Percentiles rank a stretch among this genome's conserved stretches.
phyloP scores from a whole-genome alignment of 495 filamentous ascomycete genomes.

The Penicillium angulare region DNA sequence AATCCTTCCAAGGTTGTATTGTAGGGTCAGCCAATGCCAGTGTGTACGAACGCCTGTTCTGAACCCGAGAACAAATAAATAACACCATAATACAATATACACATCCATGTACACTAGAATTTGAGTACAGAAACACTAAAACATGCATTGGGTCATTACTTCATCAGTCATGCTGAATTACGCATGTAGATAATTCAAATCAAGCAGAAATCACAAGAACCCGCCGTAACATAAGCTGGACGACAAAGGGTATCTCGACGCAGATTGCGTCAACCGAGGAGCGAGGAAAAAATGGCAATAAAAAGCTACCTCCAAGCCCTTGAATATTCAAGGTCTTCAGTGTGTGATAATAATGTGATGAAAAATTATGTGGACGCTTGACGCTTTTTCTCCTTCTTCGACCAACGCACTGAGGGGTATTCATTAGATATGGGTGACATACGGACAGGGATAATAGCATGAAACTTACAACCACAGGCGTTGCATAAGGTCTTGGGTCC shows the following conservation, averaged over 20 bases:
- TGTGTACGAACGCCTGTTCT: too few species aligned
- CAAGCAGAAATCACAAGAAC: not conserved
- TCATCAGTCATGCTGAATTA: not conserved
- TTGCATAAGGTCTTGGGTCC: slow-evolving; percentile 98
- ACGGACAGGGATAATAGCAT: not conserved
- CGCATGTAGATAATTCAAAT: not conserved
- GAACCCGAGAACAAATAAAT: too few species aligned
- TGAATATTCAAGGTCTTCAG: not conserved
- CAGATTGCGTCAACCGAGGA: not conserved
- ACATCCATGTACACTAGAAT: not conserved
- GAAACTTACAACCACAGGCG: slow-evolving; percentile 77
- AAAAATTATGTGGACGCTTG: slow-evolving; percentile 24
- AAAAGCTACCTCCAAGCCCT: not conserved
- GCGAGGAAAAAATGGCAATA: not conserved
- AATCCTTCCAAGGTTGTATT: too few species aligned
- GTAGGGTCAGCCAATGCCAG: too few species aligned
- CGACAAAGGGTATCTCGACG: not conserved
- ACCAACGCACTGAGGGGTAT: slow-evolving; percentile 58
- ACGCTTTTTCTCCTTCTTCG: slow-evolving; percentile 74
- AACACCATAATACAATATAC: not conserved
- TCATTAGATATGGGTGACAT: not conserved
- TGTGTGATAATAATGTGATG: not conserved
- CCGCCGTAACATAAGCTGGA: not conserved
- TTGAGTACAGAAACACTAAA: not conserved
- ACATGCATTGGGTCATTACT: not conserved